Conservation (phyloP, 768 basidiomycete genomes). For the Harrya chromipes region DNA sequence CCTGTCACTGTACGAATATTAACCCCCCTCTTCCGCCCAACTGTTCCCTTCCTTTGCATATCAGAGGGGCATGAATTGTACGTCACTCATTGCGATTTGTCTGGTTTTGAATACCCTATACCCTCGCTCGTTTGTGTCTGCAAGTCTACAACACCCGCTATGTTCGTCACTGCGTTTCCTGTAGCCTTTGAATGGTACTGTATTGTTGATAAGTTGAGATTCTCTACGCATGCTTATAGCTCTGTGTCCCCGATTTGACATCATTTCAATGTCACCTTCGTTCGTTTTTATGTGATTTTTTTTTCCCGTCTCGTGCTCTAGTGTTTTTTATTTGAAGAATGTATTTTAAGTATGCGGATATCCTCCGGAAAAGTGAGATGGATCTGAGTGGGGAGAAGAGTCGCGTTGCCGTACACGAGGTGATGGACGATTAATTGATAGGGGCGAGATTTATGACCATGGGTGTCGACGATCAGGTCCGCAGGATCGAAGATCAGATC, state of each 20-base stretch:
- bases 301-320: background rate
- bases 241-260: constrained; percentile 1
- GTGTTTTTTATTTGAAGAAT: too few relatives aligned
- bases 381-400: background rate
- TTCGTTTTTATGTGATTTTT: constrained; percentile 3
- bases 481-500: constrained; percentile 30
- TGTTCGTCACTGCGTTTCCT: constrained; percentile 27
- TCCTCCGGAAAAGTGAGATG: too few relatives aligned
- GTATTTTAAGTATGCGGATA: too few relatives aligned
- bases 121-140: constrained; percentile 25
- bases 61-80: constrained; percentile 25
- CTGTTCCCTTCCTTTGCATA: constrained; percentile 36
- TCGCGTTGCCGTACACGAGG: constrained; percentile 12
- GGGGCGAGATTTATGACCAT: constrained; percentile 6
- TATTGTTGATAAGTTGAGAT: constrained; percentile 13
- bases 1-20: constrained; percentile 43
- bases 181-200: constrained; percentile 30
- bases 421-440: constrained; percentile 20
- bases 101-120: constrained; percentile 17
- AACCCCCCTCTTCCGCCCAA: constrained; percentile 40
- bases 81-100: background rate
- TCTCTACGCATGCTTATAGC: constrained; percentile 10
- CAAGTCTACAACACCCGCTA: constrained; percentile 28
- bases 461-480: constrained; percentile 27
- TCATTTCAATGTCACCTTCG: constrained; percentile 2